Conservation (phyloP, 1,284 basidiomycete genomes). For the Ustilago trichophora region DNA sequence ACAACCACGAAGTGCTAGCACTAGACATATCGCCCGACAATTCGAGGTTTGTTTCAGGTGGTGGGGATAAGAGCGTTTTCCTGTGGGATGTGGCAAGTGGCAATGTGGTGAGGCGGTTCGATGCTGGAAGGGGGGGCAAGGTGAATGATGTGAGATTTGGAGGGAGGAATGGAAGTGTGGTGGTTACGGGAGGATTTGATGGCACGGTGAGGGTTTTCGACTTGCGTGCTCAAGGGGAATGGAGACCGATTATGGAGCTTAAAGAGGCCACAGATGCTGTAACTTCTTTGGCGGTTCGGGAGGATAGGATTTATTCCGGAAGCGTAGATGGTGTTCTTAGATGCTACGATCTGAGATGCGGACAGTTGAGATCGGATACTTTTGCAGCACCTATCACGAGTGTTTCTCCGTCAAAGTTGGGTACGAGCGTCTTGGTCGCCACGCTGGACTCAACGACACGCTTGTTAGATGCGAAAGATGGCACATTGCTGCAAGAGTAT, state of each 20-base stretch:
- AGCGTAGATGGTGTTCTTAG: constrained; percentile 91
- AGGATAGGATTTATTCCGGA: constrained; percentile 73
- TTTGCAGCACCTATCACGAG: constrained; percentile 81
- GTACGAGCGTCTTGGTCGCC: constrained; percentile 80
- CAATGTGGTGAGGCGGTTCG: constrained; percentile 79
- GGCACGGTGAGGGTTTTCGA: too few species aligned
- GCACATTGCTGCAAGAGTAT: constrained; percentile 86
- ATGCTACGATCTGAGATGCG: constrained; percentile 91
- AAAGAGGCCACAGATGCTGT: constrained; percentile 90
- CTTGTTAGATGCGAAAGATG: constrained; percentile 83
- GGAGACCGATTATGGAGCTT: constrained; percentile 84
- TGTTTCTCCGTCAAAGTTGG: constrained; percentile 75
- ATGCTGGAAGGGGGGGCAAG: constrained; percentile 86
- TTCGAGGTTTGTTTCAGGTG: constrained; percentile 88
- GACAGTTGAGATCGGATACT: constrained; percentile 85
- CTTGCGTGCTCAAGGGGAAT: too few species aligned
- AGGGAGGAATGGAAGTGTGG: constrained; percentile 35
- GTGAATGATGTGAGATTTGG: constrained; percentile 86
- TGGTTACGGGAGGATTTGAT: constrained; percentile 69
- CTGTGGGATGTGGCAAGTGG: constrained; percentile 95
- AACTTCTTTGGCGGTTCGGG: constrained; percentile 70
- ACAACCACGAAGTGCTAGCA: constrained; percentile 92
- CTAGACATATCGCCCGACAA: constrained; percentile 89
- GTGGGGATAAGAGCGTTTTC: constrained; percentile 89
- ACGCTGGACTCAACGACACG: constrained; percentile 85